Base-by-base conservation (phyloP, 2,329 filamentous ascomycete species). In the Colletotrichum eleusines region DNA sequence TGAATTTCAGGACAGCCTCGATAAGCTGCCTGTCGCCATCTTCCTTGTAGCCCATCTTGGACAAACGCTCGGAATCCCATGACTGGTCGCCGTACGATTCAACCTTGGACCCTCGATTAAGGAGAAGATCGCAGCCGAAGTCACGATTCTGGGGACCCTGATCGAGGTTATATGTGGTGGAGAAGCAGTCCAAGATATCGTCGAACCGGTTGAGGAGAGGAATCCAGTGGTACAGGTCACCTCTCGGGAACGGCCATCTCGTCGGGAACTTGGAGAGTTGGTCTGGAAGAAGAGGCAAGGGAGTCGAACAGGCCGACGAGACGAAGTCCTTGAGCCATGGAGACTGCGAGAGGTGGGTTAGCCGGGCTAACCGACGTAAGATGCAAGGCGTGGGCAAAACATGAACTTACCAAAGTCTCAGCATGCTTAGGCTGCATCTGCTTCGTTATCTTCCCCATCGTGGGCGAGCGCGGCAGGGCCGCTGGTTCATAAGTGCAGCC, bases 191-290 rank as follows among this genome's bases (percentile, higher is more conserved):
- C 50, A 99, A 84, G 74, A 98, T 90, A 77, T 89, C 89, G 81
- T 99, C 96, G 81, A 99, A 98, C 69, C 94, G 91, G 81, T 99
- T 97, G 71, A 99, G 84, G 31, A 97, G 88, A 35, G 93, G 91
- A 75, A 99, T 98, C 97, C 97, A 99, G 85, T 99, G 95, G 80
- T 98, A 98, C 38, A 98, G 85, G 80, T 99, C 96, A 72, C 96
- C 97, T 80, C 95, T 90, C 48, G 95, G 95, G 78, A 98, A 97
- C 2, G 95, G 94, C 96, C 96, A 99, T 87, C 91, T 87, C 74
- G 91, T 91, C 69, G 95, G 94, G 79, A 98, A 98, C 66, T 88
- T 89, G 76, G 87, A 86, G 74, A 99, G 91, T 75, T 92, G 89
- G 76, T 89, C 84, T 75, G 94, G 93, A 74, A 99, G 87, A 79